phyloP scores from a whole-genome alignment of 495 filamentous ascomycete genomes.

The Penicillium alfredii region DNA sequence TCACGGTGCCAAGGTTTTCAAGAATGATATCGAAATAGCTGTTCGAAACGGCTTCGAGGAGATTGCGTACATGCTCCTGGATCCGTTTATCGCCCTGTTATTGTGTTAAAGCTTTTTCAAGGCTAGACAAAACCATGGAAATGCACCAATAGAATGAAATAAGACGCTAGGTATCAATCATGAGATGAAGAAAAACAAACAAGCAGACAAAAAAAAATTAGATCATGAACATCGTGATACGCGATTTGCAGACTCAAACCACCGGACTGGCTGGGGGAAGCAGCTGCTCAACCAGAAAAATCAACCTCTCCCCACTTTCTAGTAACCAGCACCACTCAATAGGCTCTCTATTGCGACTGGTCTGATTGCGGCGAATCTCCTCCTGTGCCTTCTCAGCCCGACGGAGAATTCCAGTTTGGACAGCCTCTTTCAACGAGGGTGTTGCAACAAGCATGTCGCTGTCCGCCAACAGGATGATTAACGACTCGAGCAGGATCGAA shows the following conservation, averaged over 20 bases:
- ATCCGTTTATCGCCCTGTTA: background rate
- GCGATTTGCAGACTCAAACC: background rate
- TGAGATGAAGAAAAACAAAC: no score
- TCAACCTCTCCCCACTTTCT: conserved; percentile 39
- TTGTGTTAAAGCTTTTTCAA: background rate
- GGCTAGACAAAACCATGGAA: background rate
- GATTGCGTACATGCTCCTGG: background rate
- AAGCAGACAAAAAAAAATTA: conserved; percentile 3
- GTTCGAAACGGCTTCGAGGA: background rate
- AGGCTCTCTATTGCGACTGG: conserved; percentile 31
- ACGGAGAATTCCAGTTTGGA: conserved; percentile 57
- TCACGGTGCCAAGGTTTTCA: background rate
- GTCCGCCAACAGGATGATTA: conserved; percentile 56
- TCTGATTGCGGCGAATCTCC: conserved; percentile 36
- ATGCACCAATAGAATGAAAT: background rate
- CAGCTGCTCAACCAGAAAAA: conserved; percentile 28
- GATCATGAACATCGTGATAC: conserved; percentile 11
- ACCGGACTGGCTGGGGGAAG: background rate
- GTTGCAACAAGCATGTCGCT: conserved; percentile 38
- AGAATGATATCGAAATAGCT: background rate
- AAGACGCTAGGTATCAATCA: background rate
- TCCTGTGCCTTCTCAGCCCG: conserved; percentile 49
- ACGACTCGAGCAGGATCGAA: conserved; percentile 65
- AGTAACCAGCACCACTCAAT: conserved; percentile 34
- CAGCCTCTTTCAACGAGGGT: conserved; percentile 41